Base-by-base conservation (phyloP, 2,329 filamentous ascomycete species). In the Trichoderma sp. region DNA sequence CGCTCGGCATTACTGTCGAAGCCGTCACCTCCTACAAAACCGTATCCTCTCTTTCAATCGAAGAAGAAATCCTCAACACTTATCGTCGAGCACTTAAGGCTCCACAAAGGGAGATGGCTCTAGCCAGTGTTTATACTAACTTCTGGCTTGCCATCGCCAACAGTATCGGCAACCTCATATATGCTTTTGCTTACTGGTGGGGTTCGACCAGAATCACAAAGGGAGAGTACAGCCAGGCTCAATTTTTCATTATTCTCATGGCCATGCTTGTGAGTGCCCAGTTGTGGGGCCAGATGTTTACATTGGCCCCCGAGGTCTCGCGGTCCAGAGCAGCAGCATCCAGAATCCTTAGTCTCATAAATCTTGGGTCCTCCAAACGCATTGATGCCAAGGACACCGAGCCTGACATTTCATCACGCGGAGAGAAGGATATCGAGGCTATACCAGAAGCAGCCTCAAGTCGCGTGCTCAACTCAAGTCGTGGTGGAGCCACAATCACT, bases 141-240 rank as follows among this genome's bases (percentile, higher is more conserved):
- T 78, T 90, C 15, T 90, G 87, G 84, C 84, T 90, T 8, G 88
- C 90, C 3, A 82, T 90, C 43, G 85, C 88, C 17, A 88, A 89
- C 77, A 87, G 85, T 74, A 82, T 87, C 11, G 87, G 89, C 23
- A 92, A 91, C 76, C 85, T 92, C 65, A 88, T 93, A 30, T 93
- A 94, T 76, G 90, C 91, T 0, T 87, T 95, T 68, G 90, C 91
- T 0, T 94, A 93, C 80, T 95, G 92, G 91, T 95, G 92, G 91
- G 92, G 92, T 4, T 87, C 91, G 0, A 91, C 88, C 75, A 88
- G 90, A 73, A 92, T 94, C 72, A 86, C 90, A 66, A 84, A 86
- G 55, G 91, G 92, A 5, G 82, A 88, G 70, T 91, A 91, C 74
- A 84, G 82, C 3, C 87, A 87, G 57, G 88, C 90, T 36, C 87